Evolutionary conservation across 768 basidiomycete genomes (phyloP), one percentile per base, ranked within the genome.

Genomic region (Russula brevipes): DNA sequence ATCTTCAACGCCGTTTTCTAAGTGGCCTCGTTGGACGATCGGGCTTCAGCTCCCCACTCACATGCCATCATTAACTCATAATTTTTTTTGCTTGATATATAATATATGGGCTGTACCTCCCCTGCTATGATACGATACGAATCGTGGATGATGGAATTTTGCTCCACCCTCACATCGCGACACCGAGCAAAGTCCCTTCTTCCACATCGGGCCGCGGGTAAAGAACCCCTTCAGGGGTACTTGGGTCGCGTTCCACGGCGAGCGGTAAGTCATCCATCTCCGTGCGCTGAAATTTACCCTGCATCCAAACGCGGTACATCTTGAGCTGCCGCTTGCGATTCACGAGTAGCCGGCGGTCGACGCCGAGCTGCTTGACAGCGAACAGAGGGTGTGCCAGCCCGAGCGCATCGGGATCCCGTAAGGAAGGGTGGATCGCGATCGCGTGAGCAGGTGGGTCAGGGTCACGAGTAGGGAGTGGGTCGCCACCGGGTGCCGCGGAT

Each of bases 241-340:
- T 42, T 35, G 16, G 9, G 41, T 56, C 6, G 35, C 16, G 50
- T 31, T 45, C 56, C n/a, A 5, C 17, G 10, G 2, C 61, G 3
- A 11, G 16, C 1, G 38, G 38, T 9, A 24, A 41, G 5, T 16
- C 36, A 8, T 49, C 57, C 35, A n/a, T 24, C 39, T 56, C 63
- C 9, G 54, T 51, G 12, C 63, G 63, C 62, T 79, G 77, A 70
- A 93, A 93, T 71, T 87, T 88, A 0, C 84, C 91, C 74, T 95
- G 93, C 86, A 94, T 85, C 93, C 93, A 96, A 0, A 94, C 89
- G 51, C 97, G 80, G 72, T 96, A 98, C 97, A 99, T 99, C 75
- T 96, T 96, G 55, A 97, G 76, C 75, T 94, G 89, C 62, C 91
- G 80, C 76, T 97, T 98, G 51, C 97, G 81, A 71, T 99, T 99